phyloP scores from a whole-genome alignment of 2,329 filamentous ascomycete species.

The Aureobasidium subglaciale region DNA sequence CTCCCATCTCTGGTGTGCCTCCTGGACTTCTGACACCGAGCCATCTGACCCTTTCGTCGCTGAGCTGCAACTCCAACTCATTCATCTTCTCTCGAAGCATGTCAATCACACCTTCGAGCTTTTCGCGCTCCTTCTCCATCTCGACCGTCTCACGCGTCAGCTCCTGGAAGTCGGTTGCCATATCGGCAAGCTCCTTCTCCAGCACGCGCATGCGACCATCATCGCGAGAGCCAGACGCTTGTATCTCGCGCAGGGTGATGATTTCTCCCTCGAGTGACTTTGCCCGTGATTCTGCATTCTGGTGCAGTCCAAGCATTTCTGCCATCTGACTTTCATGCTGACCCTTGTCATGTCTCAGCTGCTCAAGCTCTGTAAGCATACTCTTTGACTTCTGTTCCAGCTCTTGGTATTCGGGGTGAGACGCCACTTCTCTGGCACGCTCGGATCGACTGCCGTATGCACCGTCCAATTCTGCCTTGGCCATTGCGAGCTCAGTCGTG shows the following conservation, averaged over 20 bases:
- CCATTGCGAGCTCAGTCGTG: constrained; percentile 79
- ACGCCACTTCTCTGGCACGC: constrained; percentile 58
- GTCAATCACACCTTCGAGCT: constrained; percentile 58
- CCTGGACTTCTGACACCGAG: constrained; percentile 54
- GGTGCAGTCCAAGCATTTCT: constrained; percentile 26
- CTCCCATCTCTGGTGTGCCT: constrained; percentile 29
- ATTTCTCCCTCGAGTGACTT: constrained; percentile 25
- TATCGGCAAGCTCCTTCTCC: constrained; percentile 59
- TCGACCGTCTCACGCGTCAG: constrained; percentile 64
- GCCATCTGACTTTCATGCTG: constrained; percentile 37
- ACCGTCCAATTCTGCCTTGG: constrained; percentile 82
- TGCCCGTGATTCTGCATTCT: constrained; percentile 25
- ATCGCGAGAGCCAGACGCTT: constrained; percentile 1
- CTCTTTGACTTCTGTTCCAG: constrained; percentile 3
- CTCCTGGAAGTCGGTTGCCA: constrained; percentile 61
- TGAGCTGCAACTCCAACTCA: constrained; percentile 54
- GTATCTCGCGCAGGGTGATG: not conserved
- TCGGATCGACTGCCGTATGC: constrained; percentile 77
- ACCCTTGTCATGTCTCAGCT: constrained; percentile 32
- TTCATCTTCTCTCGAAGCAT: constrained; percentile 57
- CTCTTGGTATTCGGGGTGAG: constrained; percentile 48
- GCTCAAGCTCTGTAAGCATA: constrained; percentile 37
- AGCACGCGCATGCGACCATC: constrained; percentile 38
- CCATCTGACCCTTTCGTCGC: constrained; percentile 61
- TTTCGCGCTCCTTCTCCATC: constrained; percentile 63